Base-by-base conservation (phyloP, 148 eudicot species). In the Heliamphora exappendiculata region DNA sequence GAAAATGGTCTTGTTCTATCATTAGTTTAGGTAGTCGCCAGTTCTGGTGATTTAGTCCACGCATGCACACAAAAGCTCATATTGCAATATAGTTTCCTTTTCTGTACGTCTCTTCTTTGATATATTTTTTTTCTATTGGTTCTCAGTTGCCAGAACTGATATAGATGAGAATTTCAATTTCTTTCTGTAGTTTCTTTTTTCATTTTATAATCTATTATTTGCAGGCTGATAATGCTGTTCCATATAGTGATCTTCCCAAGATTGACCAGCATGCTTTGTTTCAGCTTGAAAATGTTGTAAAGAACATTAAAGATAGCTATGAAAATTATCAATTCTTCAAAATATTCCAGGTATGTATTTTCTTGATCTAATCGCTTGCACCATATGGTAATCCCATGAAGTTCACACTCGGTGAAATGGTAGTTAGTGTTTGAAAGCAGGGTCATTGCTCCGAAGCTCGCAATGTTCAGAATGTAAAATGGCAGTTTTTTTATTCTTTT, bases 261-360 rank as follows among this genome's bases (percentile, higher is more conserved):
- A 90, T 96, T 75, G 99, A 96, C 76, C 90, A 82, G 71, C 91
- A 96, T 86, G 99, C 97, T 33, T 81, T 96, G n/a, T 96, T 81
- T 85, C 97, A 96, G 79, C 88, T 96, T 71, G 94, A 89, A 84
- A 87, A 75, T 84, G 91, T 90, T 79, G 91, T 90, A 73, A 93
- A 83, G 73, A 91, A 82, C 88, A 93, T 93, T 24, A 83, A 81
- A 67, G 97, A 93, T 51, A 83, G 88, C 80, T 96, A 93, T 73
- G 99, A 96, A 70, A 89, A 71, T 84, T 96, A 93, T 76, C 99
- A 96, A 65, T 96, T 96, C 82, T 96, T 87, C 84, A 96, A 90
- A 78, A 90, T 96, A 80, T 96, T 91, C 78, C 99, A 96, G 97
- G 99, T 91, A 74, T 58, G 74, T 72, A 47, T 20, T 55, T 41